Base-by-base conservation (phyloP, 2,329 filamentous ascomycete genomes). In the Aspergillus fijiensis region DNA sequence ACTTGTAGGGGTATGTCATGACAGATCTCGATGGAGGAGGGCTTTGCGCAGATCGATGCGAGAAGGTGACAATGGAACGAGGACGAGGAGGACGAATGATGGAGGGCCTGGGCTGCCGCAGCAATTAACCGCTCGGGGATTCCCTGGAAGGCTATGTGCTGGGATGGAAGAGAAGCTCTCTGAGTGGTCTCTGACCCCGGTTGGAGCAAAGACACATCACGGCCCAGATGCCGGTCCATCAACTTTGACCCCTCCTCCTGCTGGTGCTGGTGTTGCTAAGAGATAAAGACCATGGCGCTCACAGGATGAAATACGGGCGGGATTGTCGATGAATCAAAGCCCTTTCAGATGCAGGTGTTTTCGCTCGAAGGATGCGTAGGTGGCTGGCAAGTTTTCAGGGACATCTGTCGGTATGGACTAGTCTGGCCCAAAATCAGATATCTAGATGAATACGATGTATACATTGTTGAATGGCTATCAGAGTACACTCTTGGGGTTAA, bases 1-100 rank as follows among this genome's bases (percentile, higher is more conserved):
- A 33, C 19, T 48, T 23, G 57, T 58, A 58, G 51, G 57, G 57
- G 49, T 58, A 51, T 49, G 57, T 31, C 51, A 51, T 53, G 50
- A 58, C 57, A 60, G 60, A 62, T 62, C 60, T 62, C 60, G 60
- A 62, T 62, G 60, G 49, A 59, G 57, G 51, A 54, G 59, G 49
- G 39, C 57, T 33, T 27, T 52, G 57, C 49, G 57, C 57, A 52
- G 50, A 58, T 58, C 57, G 51, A 58, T 54, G 51, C 25, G 57
- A 58, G 49, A 53, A 29, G 27, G 50, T 29, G 50, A 51, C 39
- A 45, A 45, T 45, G 39, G 39, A 19, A 45, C 39, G 39, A 45
- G 39, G 39, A 45, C n/a, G 49, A 23, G 33, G 33, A 45, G 23
- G 16, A 21, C 48, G 50, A 58, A 49, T 47, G 21, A 49, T 42